Evolutionary conservation across 1,284 basidiomycete genomes (phyloP).

Genomic region (Fomes fomentarius): DNA sequence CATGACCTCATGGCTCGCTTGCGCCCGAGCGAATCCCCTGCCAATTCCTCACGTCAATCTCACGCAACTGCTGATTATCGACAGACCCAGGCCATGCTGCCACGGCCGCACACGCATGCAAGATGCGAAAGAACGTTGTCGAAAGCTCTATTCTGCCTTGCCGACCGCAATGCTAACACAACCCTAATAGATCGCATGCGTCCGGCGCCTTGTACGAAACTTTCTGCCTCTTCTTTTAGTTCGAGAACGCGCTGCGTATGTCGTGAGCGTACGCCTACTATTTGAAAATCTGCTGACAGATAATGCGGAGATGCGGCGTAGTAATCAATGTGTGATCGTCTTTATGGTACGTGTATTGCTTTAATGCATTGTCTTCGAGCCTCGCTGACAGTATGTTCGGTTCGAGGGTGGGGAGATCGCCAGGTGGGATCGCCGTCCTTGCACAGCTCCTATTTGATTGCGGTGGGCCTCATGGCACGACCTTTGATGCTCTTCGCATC

Average conservation of each 20-base stretch:
- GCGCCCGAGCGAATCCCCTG: constrained; percentile 4
- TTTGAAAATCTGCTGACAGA: not conserved
- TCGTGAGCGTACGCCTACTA: not conserved
- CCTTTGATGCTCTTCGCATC: too few relatives aligned
- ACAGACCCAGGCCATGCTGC: not conserved
- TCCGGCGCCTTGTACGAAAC: not conserved
- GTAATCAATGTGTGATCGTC: not conserved
- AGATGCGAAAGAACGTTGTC: not conserved
- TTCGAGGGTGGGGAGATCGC: not conserved
- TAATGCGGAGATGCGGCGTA: not conserved
- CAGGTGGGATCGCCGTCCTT: not conserved
- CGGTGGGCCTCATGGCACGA: not conserved
- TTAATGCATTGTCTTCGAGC: constrained; percentile 1
- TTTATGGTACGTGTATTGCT: constrained; percentile 1
- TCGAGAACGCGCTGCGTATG: not conserved
- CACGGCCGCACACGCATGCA: constrained; percentile 1
- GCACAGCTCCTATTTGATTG: not conserved
- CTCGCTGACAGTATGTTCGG: constrained; percentile 5
- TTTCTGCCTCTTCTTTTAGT: not conserved
- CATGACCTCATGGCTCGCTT: constrained; percentile 13
- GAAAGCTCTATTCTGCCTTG: not conserved
- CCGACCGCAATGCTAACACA: not conserved
- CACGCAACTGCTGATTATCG: constrained; percentile 9
- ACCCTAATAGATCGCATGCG: constrained; percentile 3
- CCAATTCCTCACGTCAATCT: constrained; percentile 12